These are phyloP conservation scores for Mikania micrantha DNA, from an alignment of 129 eudicot genomes.

Conservation along the genomic window DNA sequence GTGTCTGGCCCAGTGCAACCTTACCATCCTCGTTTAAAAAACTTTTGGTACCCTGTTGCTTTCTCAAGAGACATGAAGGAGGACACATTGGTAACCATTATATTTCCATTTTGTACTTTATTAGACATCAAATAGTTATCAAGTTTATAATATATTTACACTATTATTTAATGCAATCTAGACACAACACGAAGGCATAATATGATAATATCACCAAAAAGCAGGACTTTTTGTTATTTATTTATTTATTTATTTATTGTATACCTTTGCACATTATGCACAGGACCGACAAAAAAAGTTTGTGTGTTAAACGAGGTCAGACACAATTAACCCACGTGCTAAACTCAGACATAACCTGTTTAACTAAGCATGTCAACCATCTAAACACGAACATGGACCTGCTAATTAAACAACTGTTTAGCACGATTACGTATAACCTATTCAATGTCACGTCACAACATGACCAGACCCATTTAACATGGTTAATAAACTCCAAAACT, in stretches of 20 bases:
- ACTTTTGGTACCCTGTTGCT: conserved; percentile 97
- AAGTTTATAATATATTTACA: neutral
- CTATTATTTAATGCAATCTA: neutral
- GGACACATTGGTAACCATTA: conserved; percentile 33
- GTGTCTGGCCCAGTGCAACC: conserved; percentile 92
- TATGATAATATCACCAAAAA: neutral
- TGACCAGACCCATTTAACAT: too few relatives aligned
- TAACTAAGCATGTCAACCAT: too few relatives aligned
- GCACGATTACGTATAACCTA: too few relatives aligned
- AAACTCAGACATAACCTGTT: too few relatives aligned
- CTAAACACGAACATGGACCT: too few relatives aligned
- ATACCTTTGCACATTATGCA: neutral
- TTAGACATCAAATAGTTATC: neutral
- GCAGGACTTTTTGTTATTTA: too few relatives aligned
- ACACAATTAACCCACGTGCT: too few relatives aligned
- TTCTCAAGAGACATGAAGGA: conserved; percentile 81
- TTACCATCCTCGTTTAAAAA: conserved; percentile 58
- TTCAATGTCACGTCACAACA: too few relatives aligned
- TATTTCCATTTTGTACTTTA: neutral
- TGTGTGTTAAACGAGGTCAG: too few relatives aligned
- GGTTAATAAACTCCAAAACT: too few relatives aligned
- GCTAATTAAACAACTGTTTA: too few relatives aligned
- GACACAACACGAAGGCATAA: neutral
- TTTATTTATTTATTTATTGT: neutral
- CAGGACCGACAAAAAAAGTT: too few relatives aligned